These are phyloP conservation scores for Rosa rugosa DNA, from an alignment of 306 rosid species.

Conservation along the genomic window DNA sequence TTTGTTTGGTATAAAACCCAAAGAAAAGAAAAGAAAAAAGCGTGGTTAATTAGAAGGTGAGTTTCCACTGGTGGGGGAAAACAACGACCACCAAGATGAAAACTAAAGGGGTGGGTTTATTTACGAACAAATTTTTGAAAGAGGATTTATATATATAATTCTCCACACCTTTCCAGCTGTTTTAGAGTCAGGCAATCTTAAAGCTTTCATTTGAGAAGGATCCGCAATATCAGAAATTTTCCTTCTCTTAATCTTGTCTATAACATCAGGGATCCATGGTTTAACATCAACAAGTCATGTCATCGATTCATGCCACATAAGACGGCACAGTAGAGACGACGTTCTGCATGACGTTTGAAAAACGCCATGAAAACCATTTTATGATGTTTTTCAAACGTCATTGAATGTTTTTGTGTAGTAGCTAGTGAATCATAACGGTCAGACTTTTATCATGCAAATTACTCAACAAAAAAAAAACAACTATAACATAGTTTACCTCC, in stretches of 20 bases:
- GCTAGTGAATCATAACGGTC: too few relatives aligned
- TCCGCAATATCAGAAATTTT: constrained; percentile 41
- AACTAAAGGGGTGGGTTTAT: background rate
- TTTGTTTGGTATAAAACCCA: background rate
- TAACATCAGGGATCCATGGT: constrained; percentile 39
- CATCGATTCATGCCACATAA: too few relatives aligned
- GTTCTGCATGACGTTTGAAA: too few relatives aligned
- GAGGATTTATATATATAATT: background rate
- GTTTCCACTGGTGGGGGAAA: background rate
- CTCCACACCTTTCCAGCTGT: constrained; percentile 34
- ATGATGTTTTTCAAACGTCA: too few relatives aligned
- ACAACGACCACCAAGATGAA: background rate
- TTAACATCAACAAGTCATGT: constrained; percentile 37
- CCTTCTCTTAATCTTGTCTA: constrained; percentile 39
- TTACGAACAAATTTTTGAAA: background rate
- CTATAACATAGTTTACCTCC: too few relatives aligned
- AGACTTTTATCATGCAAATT: too few relatives aligned
- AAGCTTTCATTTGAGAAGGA: constrained; percentile 37
- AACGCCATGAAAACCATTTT: too few relatives aligned
- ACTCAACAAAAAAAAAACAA: too few relatives aligned
- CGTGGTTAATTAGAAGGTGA: background rate
- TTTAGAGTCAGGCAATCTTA: constrained; percentile 39
- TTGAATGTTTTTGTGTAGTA: too few relatives aligned
- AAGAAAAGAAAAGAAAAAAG: background rate
- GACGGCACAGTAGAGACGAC: too few relatives aligned